Conservation (phyloP, 495 filamentous ascomycete species). For the Penicillium maclennaniae region DNA sequence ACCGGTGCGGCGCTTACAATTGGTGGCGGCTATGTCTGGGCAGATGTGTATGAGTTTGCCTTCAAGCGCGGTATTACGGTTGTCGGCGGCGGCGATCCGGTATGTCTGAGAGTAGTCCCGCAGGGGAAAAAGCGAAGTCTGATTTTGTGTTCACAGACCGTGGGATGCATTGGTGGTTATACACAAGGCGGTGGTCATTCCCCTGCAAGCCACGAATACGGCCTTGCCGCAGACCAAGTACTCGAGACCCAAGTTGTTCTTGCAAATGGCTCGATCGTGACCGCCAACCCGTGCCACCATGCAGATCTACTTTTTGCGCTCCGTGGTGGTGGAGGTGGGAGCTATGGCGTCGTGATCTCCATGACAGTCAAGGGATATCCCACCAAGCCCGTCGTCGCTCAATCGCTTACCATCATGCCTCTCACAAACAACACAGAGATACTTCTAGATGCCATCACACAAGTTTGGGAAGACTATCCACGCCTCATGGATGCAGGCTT, state of each 20-base stretch:
- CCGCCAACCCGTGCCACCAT: slow-evolving; percentile 45
- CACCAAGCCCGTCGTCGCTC: slow-evolving; percentile 13
- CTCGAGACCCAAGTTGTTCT: slow-evolving; percentile 48
- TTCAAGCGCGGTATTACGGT: slow-evolving; percentile 24
- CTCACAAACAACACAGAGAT: slow-evolving; percentile 7
- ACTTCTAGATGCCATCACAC: slow-evolving; percentile 13
- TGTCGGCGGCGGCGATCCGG: slow-evolving; percentile 36
- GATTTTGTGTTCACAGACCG: slow-evolving; percentile 22
- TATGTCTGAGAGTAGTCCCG: slow-evolving; percentile 15
- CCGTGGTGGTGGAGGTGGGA: slow-evolving; percentile 42
- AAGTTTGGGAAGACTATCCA: slow-evolving; percentile 14
- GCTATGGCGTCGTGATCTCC: slow-evolving; percentile 43
- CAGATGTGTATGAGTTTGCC: slow-evolving; percentile 29
- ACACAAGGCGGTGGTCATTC: slow-evolving; percentile 38
- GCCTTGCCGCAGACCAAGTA: slow-evolving; percentile 37
- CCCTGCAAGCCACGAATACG: slow-evolving; percentile 24
- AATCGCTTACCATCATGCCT: slow-evolving; percentile 15
- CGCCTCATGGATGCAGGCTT: slow-evolving; percentile 21
- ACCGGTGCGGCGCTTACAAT: slow-evolving; percentile 32
- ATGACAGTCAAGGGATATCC: slow-evolving; percentile 42
- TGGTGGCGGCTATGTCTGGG: slow-evolving; percentile 37
- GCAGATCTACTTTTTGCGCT: slow-evolving; percentile 55
- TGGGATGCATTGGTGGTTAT: slow-evolving; percentile 37
- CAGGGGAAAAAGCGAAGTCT: not conserved
- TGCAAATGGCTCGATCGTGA: slow-evolving; percentile 45